Percentiles rank a stretch among this genome's conserved stretches.
Conservation (phyloP, 2,329 filamentous ascomycete species). For the Hypomyces perniciosus region DNA sequence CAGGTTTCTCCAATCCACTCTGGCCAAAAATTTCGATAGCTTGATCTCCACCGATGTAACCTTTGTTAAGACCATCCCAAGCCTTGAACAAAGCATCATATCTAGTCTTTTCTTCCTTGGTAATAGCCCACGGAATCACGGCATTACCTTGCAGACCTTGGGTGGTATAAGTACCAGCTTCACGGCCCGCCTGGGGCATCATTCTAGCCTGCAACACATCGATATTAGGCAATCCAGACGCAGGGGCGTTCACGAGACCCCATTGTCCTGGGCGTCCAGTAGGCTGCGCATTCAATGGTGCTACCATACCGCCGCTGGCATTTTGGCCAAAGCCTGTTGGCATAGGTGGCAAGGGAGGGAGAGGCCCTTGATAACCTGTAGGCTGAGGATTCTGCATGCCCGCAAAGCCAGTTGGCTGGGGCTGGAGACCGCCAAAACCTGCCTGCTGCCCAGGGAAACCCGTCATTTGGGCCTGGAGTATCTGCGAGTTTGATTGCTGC, state of each 20-base stretch:
- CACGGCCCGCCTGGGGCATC: constrained; percentile 94
- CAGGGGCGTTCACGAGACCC: constrained; percentile 94
- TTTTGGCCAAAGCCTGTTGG: constrained; percentile 55
- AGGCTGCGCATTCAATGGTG: constrained; percentile 80
- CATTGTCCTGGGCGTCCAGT: constrained; percentile 91
- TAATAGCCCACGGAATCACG: constrained; percentile 96
- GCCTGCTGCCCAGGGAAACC: constrained; percentile 56
- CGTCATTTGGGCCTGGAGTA: constrained; percentile 62
- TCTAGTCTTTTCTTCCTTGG: constrained; percentile 95
- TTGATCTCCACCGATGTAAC: constrained; percentile 84
- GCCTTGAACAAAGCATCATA: constrained; percentile 93
- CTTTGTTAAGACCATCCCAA: constrained; percentile 93
- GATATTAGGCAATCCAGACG: constrained; percentile 86
- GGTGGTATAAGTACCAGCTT: constrained; percentile 75
- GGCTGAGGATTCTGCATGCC: constrained; percentile 63
- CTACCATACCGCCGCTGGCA: constrained; percentile 42
- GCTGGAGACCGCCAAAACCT: constrained; percentile 55
- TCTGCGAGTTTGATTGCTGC: constrained; percentile 64
- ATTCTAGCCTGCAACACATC: constrained; percentile 87
- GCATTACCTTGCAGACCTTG: constrained; percentile 87
- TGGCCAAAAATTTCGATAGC: constrained; percentile 97
- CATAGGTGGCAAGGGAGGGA: constrained; percentile 85
- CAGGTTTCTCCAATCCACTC: constrained; percentile 84
- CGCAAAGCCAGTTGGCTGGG: constrained; percentile 66
- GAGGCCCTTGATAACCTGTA: constrained; percentile 74